Evolutionary conservation across 352 stramenopile species (phyloP).

Genomic region (Phytophthora podocarpi): DNA sequence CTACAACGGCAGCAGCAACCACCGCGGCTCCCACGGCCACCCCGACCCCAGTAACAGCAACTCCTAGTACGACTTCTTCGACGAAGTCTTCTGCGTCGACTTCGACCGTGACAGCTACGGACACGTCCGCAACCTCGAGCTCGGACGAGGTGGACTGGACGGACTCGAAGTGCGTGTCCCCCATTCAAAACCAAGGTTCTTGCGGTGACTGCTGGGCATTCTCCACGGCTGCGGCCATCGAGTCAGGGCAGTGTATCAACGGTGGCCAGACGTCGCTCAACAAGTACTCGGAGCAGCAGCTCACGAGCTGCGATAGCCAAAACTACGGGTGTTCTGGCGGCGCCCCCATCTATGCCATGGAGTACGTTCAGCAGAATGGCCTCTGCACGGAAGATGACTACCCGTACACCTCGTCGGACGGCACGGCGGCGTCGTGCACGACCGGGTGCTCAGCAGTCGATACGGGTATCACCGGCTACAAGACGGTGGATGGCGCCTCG

Average conservation of each 20-base stretch:
- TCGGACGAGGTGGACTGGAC: constrained; percentile 63
- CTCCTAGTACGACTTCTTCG: constrained; percentile 10
- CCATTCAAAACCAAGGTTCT: constrained; percentile 95
- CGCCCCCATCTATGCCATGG: constrained; percentile 88
- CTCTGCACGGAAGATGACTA: constrained; percentile 61
- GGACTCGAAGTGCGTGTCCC: constrained; percentile 43
- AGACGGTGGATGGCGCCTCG: constrained; percentile 49
- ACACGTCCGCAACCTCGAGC: constrained; percentile 20
- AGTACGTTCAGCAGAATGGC: constrained; percentile 90
- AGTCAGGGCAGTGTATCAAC: constrained; percentile 90
- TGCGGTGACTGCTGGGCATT: constrained; percentile 99
- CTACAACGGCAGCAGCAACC: constrained; percentile 9
- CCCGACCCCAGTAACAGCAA: constrained; percentile 9
- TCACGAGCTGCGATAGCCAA: constrained; percentile 89
- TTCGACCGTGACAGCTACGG: constrained; percentile 21
- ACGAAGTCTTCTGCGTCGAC: constrained; percentile 22
- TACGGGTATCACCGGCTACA: constrained; percentile 58
- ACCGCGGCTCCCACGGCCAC: constrained; percentile 2
- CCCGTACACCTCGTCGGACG: constrained; percentile 37
- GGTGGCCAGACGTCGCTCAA: constrained; percentile 64
- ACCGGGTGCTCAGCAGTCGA: constrained; percentile 36
- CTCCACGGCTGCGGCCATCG: constrained; percentile 90
- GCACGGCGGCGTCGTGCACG: constrained; percentile 23
- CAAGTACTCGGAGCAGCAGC: constrained; percentile 92
- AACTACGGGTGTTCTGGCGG: constrained; percentile 93